Evolutionary conservation across 768 basidiomycete species (phyloP).

Genomic region (Boletus subcaerulescens): DNA sequence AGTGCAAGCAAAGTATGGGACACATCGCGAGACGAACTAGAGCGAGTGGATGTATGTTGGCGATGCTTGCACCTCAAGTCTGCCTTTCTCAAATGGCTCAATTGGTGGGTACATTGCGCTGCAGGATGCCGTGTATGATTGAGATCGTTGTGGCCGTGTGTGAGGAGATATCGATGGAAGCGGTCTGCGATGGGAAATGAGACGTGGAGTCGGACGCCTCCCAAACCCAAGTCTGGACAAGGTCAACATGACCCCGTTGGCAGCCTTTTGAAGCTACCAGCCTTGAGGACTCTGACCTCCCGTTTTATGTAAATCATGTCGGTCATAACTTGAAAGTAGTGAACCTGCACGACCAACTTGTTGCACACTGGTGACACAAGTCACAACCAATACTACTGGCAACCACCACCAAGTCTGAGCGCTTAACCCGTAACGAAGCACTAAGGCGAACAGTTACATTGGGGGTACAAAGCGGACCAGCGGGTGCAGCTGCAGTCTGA

Average conservation of each 20-base stretch:
- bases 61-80: slow-evolving; percentile 63
- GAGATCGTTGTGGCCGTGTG: neutral
- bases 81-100: slow-evolving; percentile 62
- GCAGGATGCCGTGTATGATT: neutral
- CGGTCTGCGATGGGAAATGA: slow-evolving; percentile 9
- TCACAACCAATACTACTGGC: too few relatives aligned
- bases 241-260: neutral
- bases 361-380: too few relatives aligned
- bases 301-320: neutral
- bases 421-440: too few relatives aligned
- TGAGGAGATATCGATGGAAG: slow-evolving; percentile 19
- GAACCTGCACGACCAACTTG: too few relatives aligned
- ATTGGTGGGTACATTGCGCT: slow-evolving; percentile 62
- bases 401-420: too few relatives aligned
- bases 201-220: neutral
- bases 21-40: slow-evolving; percentile 49
- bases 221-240: slow-evolving; percentile 11
- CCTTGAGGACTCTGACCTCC: neutral
- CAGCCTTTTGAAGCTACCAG: neutral
- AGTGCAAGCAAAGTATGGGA: neutral
- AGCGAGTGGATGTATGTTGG: slow-evolving; percentile 54
- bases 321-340: too few relatives aligned
- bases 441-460: too few relatives aligned
- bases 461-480: too few relatives aligned
- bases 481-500: neutral